Percentiles rank a stretch among this genome's conserved stretches.
phyloP scores from a whole-genome alignment of 2,329 filamentous ascomycete species.

The Trichoderma sp. region DNA sequence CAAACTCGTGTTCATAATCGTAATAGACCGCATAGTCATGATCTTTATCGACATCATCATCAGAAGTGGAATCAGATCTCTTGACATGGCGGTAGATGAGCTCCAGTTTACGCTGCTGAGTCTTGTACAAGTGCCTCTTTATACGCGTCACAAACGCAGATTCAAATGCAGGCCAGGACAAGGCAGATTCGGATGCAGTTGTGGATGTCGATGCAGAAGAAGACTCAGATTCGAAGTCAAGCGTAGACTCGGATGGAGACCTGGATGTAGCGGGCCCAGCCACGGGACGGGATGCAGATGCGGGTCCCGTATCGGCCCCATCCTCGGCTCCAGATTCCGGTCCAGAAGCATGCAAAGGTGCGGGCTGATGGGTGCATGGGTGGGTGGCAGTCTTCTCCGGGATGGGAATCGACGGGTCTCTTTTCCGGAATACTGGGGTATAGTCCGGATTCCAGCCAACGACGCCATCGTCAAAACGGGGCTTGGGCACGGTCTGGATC shows the following conservation, averaged over 20 bases:
- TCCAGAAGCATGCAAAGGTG: neutral
- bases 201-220: neutral
- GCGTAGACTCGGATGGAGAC: neutral
- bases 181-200: neutral
- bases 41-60: neutral
- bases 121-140: neutral
- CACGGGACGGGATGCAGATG: neutral
- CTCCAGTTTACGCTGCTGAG: neutral
- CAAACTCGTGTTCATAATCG: neutral
- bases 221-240: neutral
- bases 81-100: neutral
- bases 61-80: neutral
- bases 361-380: neutral
- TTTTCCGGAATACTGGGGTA: neutral
- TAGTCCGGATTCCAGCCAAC: neutral
- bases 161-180: neutral
- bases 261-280: neutral
- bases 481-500: neutral
- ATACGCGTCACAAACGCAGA: neutral
- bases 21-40: constrained; percentile 14
- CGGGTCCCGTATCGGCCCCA: neutral
- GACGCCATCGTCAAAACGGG: neutral
- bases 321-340: neutral
- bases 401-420: neutral
- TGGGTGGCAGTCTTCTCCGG: neutral